Evolutionary conservation across 2,329 filamentous ascomycete genomes (phyloP).

Genomic region (Nannizziopsis barbatae): DNA sequence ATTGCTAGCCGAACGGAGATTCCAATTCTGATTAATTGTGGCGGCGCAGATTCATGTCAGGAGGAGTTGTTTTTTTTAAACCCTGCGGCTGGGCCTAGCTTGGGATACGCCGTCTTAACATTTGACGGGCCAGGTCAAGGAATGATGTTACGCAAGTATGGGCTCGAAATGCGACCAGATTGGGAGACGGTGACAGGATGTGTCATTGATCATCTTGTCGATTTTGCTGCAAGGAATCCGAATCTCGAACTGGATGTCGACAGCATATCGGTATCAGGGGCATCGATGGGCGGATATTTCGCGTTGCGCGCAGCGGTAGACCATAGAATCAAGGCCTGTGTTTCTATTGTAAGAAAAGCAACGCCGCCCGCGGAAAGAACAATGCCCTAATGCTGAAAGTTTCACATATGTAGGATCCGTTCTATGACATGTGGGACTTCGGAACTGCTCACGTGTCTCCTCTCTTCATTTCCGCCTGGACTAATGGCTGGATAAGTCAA

Average conservation of each 20-base stretch:
- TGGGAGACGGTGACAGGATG: constrained; percentile 28
- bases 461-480: too few relatives aligned
- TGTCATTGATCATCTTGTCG: constrained; percentile 26
- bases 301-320: constrained; percentile 36
- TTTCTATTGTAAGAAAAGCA: constrained; percentile 31
- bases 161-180: constrained; percentile 27
- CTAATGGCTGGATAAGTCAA: too few relatives aligned
- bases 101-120: constrained; percentile 37
- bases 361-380: constrained; percentile 18
- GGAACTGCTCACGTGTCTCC: too few relatives aligned
- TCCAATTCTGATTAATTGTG: constrained; percentile 28
- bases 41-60: constrained; percentile 30
- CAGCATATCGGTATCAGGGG: constrained; percentile 31
- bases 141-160: constrained; percentile 23
- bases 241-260: constrained; percentile 27
- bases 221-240: constrained; percentile 10
- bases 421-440: too few relatives aligned
- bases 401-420: constrained; percentile 14
- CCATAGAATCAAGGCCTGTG: constrained; percentile 35
- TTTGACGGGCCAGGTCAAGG: constrained; percentile 42
- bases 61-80: constrained; percentile 35
- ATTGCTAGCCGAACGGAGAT: constrained; percentile 21
- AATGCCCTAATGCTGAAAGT: constrained; percentile 18
- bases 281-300: constrained; percentile 38
- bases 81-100: constrained; percentile 17